Percentiles rank a stretch among this genome's conserved stretches.
Conservation (phyloP, 1,284 basidiomycete genomes). For the Sparassis latifolia region DNA sequence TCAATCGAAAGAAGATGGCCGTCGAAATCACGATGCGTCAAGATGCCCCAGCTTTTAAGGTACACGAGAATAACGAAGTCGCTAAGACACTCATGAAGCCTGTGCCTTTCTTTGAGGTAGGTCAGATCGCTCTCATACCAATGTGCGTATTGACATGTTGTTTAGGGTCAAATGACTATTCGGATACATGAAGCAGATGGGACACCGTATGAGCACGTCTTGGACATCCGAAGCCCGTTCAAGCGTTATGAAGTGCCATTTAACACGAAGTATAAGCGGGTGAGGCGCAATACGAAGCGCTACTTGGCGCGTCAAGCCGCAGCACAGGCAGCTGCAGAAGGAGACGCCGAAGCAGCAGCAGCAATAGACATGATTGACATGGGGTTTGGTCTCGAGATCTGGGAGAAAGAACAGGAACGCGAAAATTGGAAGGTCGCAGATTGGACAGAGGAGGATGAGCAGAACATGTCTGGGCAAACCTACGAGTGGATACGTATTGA, state of each 20-base stretch:
- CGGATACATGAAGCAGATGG: slow-evolving; percentile 99
- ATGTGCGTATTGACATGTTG: not conserved
- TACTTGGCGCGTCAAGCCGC: slow-evolving; percentile 92
- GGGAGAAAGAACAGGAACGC: slow-evolving; percentile 93
- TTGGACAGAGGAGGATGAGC: slow-evolving; percentile 97
- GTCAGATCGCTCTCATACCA: not conserved
- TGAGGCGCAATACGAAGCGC: slow-evolving; percentile 89
- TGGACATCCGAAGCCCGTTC: slow-evolving; percentile 83
- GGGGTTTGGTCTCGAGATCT: slow-evolving; percentile 92
- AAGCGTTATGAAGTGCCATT: slow-evolving; percentile 97
- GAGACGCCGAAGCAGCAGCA: slow-evolving; percentile 85
- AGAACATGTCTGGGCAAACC: slow-evolving; percentile 86
- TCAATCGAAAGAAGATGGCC: slow-evolving; percentile 97
- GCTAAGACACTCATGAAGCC: slow-evolving; percentile 72
- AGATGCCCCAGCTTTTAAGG: slow-evolving; percentile 71
- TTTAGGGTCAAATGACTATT: slow-evolving; percentile 92
- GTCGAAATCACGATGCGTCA: slow-evolving; percentile 95
- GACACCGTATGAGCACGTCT: slow-evolving; percentile 97
- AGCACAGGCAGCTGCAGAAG: slow-evolving; percentile 88
- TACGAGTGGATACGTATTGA: slow-evolving; percentile 99
- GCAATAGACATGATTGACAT: slow-evolving; percentile 93
- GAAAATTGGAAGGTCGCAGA: slow-evolving; percentile 95
- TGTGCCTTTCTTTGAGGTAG: slow-evolving; percentile 80
- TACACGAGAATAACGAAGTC: slow-evolving; percentile 63
- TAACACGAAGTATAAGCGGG: slow-evolving; percentile 99